Evolutionary conservation across 2,329 filamentous ascomycete genomes (phyloP).

Genomic region (Phoma sp.): DNA sequence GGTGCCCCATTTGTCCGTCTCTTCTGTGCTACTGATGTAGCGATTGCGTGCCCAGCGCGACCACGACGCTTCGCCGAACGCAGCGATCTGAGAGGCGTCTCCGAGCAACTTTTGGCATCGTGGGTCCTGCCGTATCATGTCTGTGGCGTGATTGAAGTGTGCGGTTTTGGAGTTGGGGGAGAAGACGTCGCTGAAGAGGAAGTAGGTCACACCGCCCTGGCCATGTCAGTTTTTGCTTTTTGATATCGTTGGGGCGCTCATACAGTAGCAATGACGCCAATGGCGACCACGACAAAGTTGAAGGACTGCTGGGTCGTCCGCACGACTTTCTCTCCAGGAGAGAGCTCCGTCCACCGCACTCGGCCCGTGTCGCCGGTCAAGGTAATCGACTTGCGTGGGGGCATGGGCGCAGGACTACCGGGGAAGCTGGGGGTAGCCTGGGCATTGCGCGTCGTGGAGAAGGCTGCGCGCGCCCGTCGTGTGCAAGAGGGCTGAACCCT

Average conservation of each 20-base stretch:
- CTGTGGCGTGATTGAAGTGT: conserved; percentile 86
- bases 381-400: conserved; percentile 74
- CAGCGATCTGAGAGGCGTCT: conserved; percentile 73
- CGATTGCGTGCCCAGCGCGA: conserved; percentile 79
- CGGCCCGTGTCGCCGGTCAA: conserved; percentile 85
- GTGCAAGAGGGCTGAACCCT: conserved; percentile 25
- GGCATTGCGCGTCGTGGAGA: conserved; percentile 34
- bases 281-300: conserved; percentile 79
- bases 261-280: conserved; percentile 79
- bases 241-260: conserved; percentile 25
- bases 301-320: conserved; percentile 89
- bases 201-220: conserved; percentile 71
- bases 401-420: conserved; percentile 39
- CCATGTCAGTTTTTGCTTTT: background rate
- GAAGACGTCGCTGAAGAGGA: conserved; percentile 48
- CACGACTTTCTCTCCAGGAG: conserved; percentile 76
- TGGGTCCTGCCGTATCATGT: conserved; percentile 75
- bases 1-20: conserved; percentile 74
- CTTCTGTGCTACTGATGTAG: conserved; percentile 66
- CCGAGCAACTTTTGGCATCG: conserved; percentile 77
- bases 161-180: conserved; percentile 77
- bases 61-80: conserved; percentile 79
- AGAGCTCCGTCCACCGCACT: conserved; percentile 81
- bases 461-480: conserved; percentile 26
- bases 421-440: conserved; percentile 40